Conservation (phyloP, 495 filamentous ascomycete genomes). For the Aspergillus diversus region DNA sequence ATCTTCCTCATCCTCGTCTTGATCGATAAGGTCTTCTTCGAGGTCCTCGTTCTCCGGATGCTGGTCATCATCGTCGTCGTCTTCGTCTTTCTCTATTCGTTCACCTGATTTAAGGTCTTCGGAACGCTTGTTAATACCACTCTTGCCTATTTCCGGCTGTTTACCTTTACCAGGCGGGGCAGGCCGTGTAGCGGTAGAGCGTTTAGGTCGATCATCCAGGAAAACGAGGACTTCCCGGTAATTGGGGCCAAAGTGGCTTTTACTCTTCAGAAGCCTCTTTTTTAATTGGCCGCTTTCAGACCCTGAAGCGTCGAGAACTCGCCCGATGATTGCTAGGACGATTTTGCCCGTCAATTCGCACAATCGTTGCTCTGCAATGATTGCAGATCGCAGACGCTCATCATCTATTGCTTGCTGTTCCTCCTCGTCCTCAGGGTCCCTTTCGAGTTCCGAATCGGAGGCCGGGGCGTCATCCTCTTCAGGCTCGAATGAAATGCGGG, state of each 20-base stretch:
- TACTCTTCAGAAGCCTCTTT: conserved; percentile 68
- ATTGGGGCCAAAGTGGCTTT: conserved; percentile 67
- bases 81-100: conserved; percentile 43
- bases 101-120: conserved; percentile 42
- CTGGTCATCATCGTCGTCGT: conserved; percentile 52
- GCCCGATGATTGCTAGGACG: conserved; percentile 74
- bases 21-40: conserved; percentile 56
- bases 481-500: conserved; percentile 67
- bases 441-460: conserved; percentile 47
- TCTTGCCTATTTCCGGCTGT: conserved; percentile 46
- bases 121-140: conserved; percentile 36
- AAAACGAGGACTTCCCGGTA: conserved; percentile 76
- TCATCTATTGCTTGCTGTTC: conserved; percentile 57
- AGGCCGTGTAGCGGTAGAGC: conserved; percentile 21
- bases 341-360: conserved; percentile 84
- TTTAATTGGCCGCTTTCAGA: conserved; percentile 62
- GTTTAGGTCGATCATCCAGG: conserved; percentile 62
- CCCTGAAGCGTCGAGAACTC: conserved; percentile 67
- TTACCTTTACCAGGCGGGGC: conserved; percentile 49
- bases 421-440: conserved; percentile 60
- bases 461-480: conserved; percentile 68
- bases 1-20: conserved; percentile 52
- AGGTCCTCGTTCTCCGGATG: conserved; percentile 54
- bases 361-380: conserved; percentile 78
- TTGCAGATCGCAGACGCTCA: conserved; percentile 59